These are phyloP conservation scores for Polytrichum formosum DNA, from an alignment of 225 moss, liverwort and hornwort species.

Conservation along the genomic window DNA sequence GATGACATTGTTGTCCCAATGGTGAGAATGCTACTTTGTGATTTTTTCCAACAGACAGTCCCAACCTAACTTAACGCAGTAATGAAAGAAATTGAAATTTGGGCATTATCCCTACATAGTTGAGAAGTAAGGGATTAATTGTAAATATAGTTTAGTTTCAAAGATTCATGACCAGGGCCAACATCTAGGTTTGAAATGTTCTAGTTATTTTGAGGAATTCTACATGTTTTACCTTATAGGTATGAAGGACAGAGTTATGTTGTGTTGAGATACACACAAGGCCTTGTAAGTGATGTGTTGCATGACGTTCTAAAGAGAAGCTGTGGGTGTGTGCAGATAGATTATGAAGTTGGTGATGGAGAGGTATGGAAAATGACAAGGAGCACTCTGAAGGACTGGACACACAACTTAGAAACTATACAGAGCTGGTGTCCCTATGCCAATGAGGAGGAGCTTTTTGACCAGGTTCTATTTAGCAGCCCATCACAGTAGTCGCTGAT, in stretches of 20 bases:
- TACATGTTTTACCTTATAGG: too few relatives aligned
- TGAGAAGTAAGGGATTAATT: too few relatives aligned
- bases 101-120: too few relatives aligned
- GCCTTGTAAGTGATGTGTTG: not conserved
- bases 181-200: too few relatives aligned
- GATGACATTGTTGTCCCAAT: constrained; percentile 94
- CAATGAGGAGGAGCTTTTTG: constrained; percentile 56
- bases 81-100: too few relatives aligned
- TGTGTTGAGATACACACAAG: not conserved
- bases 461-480: constrained; percentile 28
- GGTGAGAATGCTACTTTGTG: constrained; percentile 35
- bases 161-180: too few relatives aligned
- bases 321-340: constrained; percentile 25
- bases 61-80: too few relatives aligned
- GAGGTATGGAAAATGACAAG: constrained; percentile 49
- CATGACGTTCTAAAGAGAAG: not conserved
- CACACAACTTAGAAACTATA: constrained; percentile 55
- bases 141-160: too few relatives aligned
- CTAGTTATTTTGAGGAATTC: too few relatives aligned
- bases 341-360: constrained; percentile 46
- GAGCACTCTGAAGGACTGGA: constrained; percentile 56
- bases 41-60: not conserved
- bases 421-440: constrained; percentile 63
- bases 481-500: too few relatives aligned
- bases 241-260: too few relatives aligned